phyloP scores from a whole-genome alignment of 2,329 filamentous ascomycete genomes.

The Colletotrichum eremochloae region DNA sequence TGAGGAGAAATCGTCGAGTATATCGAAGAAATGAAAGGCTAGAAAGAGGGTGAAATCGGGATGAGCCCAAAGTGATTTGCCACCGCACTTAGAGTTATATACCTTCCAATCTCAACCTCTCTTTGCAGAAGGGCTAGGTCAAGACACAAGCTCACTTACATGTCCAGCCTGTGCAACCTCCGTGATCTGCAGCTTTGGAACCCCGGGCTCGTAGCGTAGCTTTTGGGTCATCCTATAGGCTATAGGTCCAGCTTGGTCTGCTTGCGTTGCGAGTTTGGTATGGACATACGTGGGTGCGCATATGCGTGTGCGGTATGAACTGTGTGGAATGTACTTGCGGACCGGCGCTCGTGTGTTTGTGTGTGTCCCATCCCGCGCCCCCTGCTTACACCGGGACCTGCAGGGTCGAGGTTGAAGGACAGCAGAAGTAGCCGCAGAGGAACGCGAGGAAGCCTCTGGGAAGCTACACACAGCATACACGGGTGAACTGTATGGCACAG shows the following conservation, averaged over 20 bases:
- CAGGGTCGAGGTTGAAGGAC: not conserved
- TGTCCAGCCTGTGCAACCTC: constrained; percentile 11
- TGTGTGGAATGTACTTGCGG: not conserved
- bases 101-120: constrained; percentile 3
- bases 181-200: constrained; percentile 14
- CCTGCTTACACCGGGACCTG: constrained; percentile 13
- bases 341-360: not conserved
- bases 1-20: not conserved
- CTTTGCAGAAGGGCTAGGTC: not conserved
- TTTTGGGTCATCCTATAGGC: not conserved
- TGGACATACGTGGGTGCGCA: not conserved
- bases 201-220: not conserved
- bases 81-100: constrained; percentile 36
- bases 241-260: not conserved
- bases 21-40: constrained; percentile 10
- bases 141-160: not conserved
- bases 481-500: not conserved
- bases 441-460: not conserved
- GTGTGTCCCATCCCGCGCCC: constrained; percentile 10
- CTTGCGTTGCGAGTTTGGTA: not conserved
- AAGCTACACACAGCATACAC: not conserved
- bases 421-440: not conserved
- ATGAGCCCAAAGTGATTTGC: constrained; percentile 14
- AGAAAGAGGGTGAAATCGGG: not conserved
- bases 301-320: not conserved